Evolutionary conservation across 192 early-diverging fungal species (phyloP), one percentile per base, ranked within the genome.

Genomic region (Mortierella alpina): DNA sequence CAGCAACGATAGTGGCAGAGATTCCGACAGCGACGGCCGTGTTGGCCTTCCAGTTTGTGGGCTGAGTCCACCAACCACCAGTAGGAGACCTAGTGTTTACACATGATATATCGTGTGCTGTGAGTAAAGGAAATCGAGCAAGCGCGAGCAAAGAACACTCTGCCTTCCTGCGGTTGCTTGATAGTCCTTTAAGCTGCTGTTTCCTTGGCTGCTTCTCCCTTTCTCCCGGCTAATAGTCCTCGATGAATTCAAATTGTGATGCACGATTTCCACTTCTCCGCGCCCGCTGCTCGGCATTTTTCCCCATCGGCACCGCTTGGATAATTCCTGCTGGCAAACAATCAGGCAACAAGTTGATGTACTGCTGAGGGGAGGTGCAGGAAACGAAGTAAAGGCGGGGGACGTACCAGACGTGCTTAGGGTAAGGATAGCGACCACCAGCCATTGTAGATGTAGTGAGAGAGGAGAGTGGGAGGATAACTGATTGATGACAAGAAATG

Each of bases 1-100:
- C 79, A 12, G 80, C 85, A 41, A 88, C 75, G 55, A 80, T 68
- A 7, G 72, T 61, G n/a, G 78, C 77, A 48, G 72, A n/a, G 52
- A 84, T 72, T 31, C 83, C 83, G 41, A 77, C 63, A 13, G 69
- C 72, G 22, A 71, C 76, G 50, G 73, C 67, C 7, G 84, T 85
- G 79, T 85, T 85, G 62, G 84, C 48, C 79, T 82, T 85, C 84
- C 90, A 91, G 68, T 84, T 77, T 46, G 79, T 84, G 20, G 90
- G 90, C 79, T 91, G 86, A 15, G 79, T 85, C 86, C 88, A 91
- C 90, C 90, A 91, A 23, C 90, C 90, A 61, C 90, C 90, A 15
- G 90, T 55, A 49, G 78, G 75, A 42, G 78, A 81, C 77, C 80
- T 72, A 66, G 31, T 15, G 41, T 41, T 13, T 12, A 54, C 41